phyloP scores from a whole-genome alignment of 495 filamentous ascomycete genomes.

The Ascodesmis nigricans region DNA sequence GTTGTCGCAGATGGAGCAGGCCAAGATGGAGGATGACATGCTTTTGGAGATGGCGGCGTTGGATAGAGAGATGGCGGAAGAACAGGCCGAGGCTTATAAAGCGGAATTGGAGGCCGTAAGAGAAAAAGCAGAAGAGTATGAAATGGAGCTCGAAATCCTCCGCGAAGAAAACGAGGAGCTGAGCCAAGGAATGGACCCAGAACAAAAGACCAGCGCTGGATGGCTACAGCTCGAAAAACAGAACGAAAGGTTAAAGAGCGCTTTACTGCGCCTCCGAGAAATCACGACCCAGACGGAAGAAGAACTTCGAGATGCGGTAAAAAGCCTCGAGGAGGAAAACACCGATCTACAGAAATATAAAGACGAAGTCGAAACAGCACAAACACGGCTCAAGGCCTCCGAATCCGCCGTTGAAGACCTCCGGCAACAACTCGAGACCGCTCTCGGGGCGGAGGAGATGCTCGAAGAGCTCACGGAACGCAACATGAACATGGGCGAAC shows the following conservation, averaged over 20 bases:
- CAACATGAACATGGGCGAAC: conserved; percentile 58
- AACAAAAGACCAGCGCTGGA: conserved; percentile 64
- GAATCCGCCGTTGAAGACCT: conserved; percentile 71
- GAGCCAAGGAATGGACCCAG: conserved; percentile 61
- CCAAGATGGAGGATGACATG: conserved; percentile 64
- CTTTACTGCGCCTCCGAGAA: conserved; percentile 62
- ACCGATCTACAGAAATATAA: conserved; percentile 49
- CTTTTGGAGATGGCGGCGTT: conserved; percentile 70
- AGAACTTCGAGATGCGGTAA: conserved; percentile 56
- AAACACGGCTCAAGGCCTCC: conserved; percentile 45
- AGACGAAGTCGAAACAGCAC: conserved; percentile 43
- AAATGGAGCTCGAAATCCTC: conserved; percentile 70
- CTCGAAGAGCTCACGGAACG: conserved; percentile 77
- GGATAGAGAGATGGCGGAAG: conserved; percentile 92
- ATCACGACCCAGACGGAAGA: conserved; percentile 65
- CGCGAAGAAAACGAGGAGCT: conserved; percentile 72
- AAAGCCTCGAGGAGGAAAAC: conserved; percentile 54
- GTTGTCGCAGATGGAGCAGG: conserved; percentile 43
- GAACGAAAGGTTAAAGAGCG: conserved; percentile 74
- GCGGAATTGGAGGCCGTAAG: conserved; percentile 61
- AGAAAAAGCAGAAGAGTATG: conserved; percentile 54
- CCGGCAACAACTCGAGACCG: conserved; percentile 72
- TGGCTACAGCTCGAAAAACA: conserved; percentile 80
- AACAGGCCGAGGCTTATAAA: conserved; percentile 60
- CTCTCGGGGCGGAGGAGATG: conserved; percentile 70